Evolutionary conservation across 2,329 filamentous ascomycete species (phyloP), one percentile per base, ranked within the genome.

Genomic region (Alternaria alternata): DNA sequence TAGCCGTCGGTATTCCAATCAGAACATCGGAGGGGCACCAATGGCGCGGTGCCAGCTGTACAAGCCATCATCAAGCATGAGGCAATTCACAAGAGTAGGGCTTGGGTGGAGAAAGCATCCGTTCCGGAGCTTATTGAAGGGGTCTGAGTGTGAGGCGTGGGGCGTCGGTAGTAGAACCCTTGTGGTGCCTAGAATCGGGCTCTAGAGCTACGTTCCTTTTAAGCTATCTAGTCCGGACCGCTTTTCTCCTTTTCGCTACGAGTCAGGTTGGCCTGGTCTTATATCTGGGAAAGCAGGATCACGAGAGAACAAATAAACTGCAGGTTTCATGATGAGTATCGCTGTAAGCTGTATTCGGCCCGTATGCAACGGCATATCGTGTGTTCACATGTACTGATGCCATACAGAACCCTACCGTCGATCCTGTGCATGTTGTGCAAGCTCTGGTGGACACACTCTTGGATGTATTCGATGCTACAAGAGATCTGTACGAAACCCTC

Each of bases 11-110:
- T 56, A 65, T 54, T 51, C 74, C 67, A 68, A 68, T 70, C 63
- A 69, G 34, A 59, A 51, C 57, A 52, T 51, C 61, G 43, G 54
- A 28, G 51, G 62, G 54, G 57, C 64, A 59, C 75, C 75, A 78
- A 77, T 77, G 61, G 68, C 62, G 52, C 64, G 52, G 20, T 73
- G 75, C 73, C 74, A 78, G 72, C 73, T 76, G 74, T 76, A 73
- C 73, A 71, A 66, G 64, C 61, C 69, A 75, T 75, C 69, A 74
- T 68, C 61, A 56, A 66, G 71, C 70, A 74, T 76, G 60, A 61
- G 41, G 52, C 59, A 47, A 57, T 64, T 56, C 55, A 61, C 57
- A 55, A 36, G 53, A 48, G 59, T 51, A 57, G 56, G 64, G 61
- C 59, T 65, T 48, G 46, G 46, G 53, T 61, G 57, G 62, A 56